Conservation (phyloP, 2,329 filamentous ascomycete species). For the Clonostachys sp. region DNA sequence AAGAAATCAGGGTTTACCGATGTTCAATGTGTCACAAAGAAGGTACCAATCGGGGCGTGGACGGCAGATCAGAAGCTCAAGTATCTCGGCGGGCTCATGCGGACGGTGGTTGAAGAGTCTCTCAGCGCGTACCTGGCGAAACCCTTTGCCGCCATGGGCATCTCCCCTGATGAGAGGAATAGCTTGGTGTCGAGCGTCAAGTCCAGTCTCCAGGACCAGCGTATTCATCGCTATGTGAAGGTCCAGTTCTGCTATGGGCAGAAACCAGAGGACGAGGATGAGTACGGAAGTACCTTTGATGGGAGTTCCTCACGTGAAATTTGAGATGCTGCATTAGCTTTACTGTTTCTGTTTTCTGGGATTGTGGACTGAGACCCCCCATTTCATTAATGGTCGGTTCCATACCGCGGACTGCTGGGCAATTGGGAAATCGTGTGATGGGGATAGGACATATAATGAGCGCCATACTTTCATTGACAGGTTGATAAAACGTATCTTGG, state of each 20-base stretch:
- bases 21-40: conserved; percentile 32
- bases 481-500: too few relatives aligned
- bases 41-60: conserved; percentile 42
- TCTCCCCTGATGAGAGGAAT: conserved; percentile 23
- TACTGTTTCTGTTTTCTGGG: background rate
- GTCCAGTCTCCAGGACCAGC: conserved; percentile 24
- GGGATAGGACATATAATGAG: too few relatives aligned
- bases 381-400: too few relatives aligned
- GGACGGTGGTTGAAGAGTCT: conserved; percentile 31
- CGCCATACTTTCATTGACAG: too few relatives aligned
- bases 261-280: conserved; percentile 16
- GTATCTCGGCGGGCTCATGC: conserved; percentile 37
- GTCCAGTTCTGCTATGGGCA: conserved; percentile 37
- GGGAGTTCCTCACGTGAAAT: background rate
- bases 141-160: conserved; percentile 30
- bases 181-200: conserved; percentile 21
- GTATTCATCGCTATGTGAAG: conserved; percentile 36
- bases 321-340: background rate
- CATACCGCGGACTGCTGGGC: too few relatives aligned
- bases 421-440: too few relatives aligned
- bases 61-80: conserved; percentile 30
- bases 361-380: too few relatives aligned
- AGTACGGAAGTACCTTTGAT: conserved; percentile 4
- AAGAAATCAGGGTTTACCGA: conserved; percentile 36
- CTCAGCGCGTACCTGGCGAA: conserved; percentile 35